phyloP scores from a whole-genome alignment of 2,329 filamentous ascomycete species.

The Metarhizium album region DNA sequence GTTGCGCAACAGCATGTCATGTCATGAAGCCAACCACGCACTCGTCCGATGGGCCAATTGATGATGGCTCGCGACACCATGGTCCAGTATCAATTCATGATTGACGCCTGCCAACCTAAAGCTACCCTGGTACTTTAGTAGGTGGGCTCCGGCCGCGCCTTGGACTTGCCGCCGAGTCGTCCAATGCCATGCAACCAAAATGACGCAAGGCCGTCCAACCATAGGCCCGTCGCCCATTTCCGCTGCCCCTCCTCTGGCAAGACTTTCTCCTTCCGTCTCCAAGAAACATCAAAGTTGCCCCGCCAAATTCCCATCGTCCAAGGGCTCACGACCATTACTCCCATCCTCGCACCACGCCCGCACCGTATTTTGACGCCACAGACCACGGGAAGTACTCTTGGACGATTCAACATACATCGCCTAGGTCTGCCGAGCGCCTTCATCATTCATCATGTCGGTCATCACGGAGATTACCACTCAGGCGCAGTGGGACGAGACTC shows the following conservation, averaged over 20 bases:
- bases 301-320: slow-evolving; percentile 8
- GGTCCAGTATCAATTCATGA: too few species aligned
- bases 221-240: slow-evolving; percentile 3
- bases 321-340: slow-evolving; percentile 1
- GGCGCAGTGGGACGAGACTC: slow-evolving; percentile 59
- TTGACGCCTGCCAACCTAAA: too few species aligned
- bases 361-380: background rate
- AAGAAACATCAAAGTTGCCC: slow-evolving; percentile 8
- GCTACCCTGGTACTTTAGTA: background rate
- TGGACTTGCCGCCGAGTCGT: background rate
- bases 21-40: too few species aligned
- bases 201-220: slow-evolving; percentile 13
- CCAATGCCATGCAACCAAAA: slow-evolving; percentile 7
- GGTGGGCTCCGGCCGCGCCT: background rate
- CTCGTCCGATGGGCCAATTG: too few species aligned
- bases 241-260: background rate
- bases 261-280: background rate
- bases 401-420: background rate
- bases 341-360: slow-evolving; percentile 1
- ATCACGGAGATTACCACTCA: slow-evolving; percentile 69
- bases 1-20: too few species aligned
- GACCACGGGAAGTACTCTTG: background rate
- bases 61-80: too few species aligned
- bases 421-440: background rate
- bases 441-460: slow-evolving; percentile 51